Percentiles rank a stretch among this genome's conserved stretches.
Conservation (phyloP, 2,329 filamentous ascomycete species). For the Fusarium humuli region DNA sequence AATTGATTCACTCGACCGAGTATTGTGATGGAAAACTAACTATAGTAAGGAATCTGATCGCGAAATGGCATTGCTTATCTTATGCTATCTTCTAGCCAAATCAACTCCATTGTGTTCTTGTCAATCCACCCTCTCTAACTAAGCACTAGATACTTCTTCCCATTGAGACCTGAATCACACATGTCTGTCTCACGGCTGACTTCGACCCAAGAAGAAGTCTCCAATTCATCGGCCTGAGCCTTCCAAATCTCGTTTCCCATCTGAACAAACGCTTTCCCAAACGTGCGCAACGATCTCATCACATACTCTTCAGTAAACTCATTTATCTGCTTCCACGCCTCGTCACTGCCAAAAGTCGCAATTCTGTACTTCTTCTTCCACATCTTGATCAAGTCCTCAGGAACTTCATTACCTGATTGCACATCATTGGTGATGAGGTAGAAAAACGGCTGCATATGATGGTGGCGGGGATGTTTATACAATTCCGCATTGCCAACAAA, state of each 20-base stretch:
- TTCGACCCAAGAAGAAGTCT: conserved; percentile 12
- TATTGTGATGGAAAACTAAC: too few relatives aligned
- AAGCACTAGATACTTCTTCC: neutral
- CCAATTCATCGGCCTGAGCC: conserved; percentile 27
- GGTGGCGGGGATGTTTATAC: conserved; percentile 57
- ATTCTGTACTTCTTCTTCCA: conserved; percentile 57
- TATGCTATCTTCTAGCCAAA: too few relatives aligned
- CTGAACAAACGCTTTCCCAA: conserved; percentile 17
- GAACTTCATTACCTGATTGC: too few relatives aligned
- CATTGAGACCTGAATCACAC: too few relatives aligned
- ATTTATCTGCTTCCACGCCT: neutral
- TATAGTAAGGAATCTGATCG: too few relatives aligned
- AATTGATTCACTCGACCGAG: too few relatives aligned
- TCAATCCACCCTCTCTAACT: neutral
- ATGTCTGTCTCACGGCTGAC: too few relatives aligned
- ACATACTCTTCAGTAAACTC: neutral
- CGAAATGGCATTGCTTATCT: too few relatives aligned
- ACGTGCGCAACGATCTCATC: neutral
- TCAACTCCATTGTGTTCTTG: neutral
- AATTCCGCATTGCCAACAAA: conserved; percentile 54
- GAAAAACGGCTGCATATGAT: conserved; percentile 61
- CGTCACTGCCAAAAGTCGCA: conserved; percentile 52
- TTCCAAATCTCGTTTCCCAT: conserved; percentile 32
- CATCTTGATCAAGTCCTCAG: too few relatives aligned
- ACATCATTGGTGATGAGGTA: conserved; percentile 60